Base-by-base conservation (phyloP, 352 stramenopile species). In the Globisporangium uncinulatum region DNA sequence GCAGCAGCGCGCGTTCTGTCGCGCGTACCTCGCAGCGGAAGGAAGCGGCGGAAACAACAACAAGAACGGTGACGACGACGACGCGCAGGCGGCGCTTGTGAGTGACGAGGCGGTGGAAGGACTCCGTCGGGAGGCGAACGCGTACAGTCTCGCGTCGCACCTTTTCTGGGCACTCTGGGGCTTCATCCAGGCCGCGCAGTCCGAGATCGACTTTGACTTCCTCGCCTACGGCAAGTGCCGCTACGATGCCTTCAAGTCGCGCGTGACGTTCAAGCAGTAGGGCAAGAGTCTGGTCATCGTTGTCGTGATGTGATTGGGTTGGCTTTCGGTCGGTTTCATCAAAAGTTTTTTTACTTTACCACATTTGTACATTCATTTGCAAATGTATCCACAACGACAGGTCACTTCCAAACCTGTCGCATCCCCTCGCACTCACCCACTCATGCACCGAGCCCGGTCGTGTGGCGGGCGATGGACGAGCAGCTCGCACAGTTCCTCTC, bases 161-260 rank as follows among this genome's bases (percentile, higher is more conserved):
- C 48, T 97, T 17, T 97, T 96, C 58, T 97, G 92, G 91, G 72
- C 71, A 10, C 56, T 96, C 15, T 98, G 91, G 92, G 86, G 86
- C 10, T 85, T 94, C 66, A 92, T 98, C 50, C 92, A 97, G 67
- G 84, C 83, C 11, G 56, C 62, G 29, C 83, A 96, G 65, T 97
- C 91, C 5, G 69, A 74, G 56, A 97, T 97, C 41, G 86, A 97
- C 57, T 98, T 98, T 68, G 89, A 97, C 73, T 98, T 95, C 58
- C 21, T 96, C 21, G 75, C 63, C 5, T 98, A 97, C 66, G 87
- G 72, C 21, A 63, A 75, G 45, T 86, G 79, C 63, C 84, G 81
- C 37, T 87, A 89, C 61, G 65, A 85, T 13, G 79, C 74, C 4
- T 94, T 86, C 65, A 86, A 78, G 63, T 82, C 72, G 17, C 70